phyloP scores from a whole-genome alignment of 192 early-diverging fungal species.

The Coemansia sp. region DNA sequence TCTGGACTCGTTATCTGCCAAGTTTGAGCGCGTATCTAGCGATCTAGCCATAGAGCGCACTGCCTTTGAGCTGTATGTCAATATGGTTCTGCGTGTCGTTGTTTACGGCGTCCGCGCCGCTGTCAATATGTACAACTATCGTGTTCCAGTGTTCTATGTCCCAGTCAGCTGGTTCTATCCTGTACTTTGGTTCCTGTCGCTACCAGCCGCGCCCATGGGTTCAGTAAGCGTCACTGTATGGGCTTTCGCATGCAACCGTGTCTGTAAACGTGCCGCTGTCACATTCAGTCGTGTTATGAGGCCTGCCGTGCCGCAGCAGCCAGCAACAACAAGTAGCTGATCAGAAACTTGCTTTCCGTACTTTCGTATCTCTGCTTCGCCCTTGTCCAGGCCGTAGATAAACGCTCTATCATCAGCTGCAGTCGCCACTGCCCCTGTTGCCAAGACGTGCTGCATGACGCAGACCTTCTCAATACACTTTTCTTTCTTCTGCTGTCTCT shows the following conservation, averaged over 20 bases:
- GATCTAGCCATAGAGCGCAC: conserved; percentile 66
- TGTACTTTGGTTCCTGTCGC: conserved; percentile 60
- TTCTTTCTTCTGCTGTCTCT: too few species aligned
- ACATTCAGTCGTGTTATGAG: conserved; percentile 25
- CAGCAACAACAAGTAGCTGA: neutral
- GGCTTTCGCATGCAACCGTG: conserved; percentile 71
- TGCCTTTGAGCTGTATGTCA: conserved; percentile 78
- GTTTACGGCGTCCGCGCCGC: conserved; percentile 63
- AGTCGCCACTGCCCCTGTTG: too few species aligned
- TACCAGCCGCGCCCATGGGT: conserved; percentile 76
- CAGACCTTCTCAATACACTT: too few species aligned
- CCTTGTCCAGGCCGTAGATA: neutral
- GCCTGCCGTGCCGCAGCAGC: conserved; percentile 12
- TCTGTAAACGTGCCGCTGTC: conserved; percentile 49
- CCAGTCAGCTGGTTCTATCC: conserved; percentile 80
- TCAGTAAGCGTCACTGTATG: conserved; percentile 75
- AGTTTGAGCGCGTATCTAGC: conserved; percentile 62
- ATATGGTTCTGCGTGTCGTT: conserved; percentile 62
- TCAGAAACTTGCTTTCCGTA: neutral
- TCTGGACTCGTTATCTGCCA: conserved; percentile 70
- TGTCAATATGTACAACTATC: conserved; percentile 67
- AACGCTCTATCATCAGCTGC: neutral
- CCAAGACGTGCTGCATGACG: too few species aligned
- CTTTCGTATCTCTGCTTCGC: neutral
- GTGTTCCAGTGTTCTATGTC: conserved; percentile 71